Evolutionary conservation across 306 rosid species (phyloP), one percentile per base, ranked within the genome.

Genomic region (Sphenostylis stenocarpa): DNA sequence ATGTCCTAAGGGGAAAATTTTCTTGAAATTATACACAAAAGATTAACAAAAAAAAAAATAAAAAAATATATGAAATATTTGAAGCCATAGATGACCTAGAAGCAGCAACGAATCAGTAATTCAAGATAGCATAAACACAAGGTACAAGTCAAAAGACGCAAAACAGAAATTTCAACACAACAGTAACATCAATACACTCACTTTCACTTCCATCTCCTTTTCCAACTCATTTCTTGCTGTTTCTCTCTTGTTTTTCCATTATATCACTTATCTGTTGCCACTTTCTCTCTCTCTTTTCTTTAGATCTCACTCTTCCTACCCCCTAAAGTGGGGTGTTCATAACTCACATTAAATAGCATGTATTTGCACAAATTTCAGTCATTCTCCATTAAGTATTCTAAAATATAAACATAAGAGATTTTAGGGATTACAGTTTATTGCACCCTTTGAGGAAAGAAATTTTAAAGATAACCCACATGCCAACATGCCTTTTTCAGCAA

Each of bases 1-100:
- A 44, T 19, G 96, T 85, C 86, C 93, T 92, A 53, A 49, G 43
- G 57, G 68, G 53, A 81, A 58, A 48, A 6, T 12, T 75, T 58
- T 44, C 24, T 60, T 36, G 10, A 76, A 8, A 64, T 82, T 53
- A 47, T 21, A 53, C 20, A 67, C 38, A 45, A 36, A 33, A n/a
- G 61, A 17, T 52, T 44, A 53, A 43, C 23, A 64, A 64, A 63
- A 4, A n/a, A 7, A 26, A 36, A 58, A n/a, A n/a, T n/a, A n/a
- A 58, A 62, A 7, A 21, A 47, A 44, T 26, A 3, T 31, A 67
- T 21, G 48, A 60, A 78, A 5, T 20, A 29, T 24, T 39, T 47
- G 65, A 67, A 48, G 8, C 41, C 48, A 58, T 58, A 13, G 7
- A 52, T 26, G 38, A 47, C 48, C 63, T 3, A 68, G 47, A 51